These are phyloP conservation scores for Phytophthora fragariaefolia DNA, from an alignment of 352 stramenopile species.

Conservation along the genomic window DNA sequence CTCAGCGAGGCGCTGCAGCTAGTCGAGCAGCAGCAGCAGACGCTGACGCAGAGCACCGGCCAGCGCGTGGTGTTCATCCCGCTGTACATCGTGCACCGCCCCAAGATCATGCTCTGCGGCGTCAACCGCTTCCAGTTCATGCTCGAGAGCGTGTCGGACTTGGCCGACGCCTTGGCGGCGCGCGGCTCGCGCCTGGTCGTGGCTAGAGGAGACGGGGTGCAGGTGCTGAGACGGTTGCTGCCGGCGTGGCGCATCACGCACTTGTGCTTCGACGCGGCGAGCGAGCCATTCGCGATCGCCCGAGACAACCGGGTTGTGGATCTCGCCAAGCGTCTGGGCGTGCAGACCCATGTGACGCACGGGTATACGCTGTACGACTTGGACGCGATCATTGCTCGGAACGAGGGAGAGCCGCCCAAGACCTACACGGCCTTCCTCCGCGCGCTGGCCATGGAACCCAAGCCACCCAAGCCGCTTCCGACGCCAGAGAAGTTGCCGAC, in stretches of 20 bases:
- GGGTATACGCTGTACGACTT: conserved; percentile 81
- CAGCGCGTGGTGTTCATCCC: conserved; percentile 67
- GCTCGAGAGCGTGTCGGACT: conserved; percentile 91
- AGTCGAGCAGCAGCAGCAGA: conserved; percentile 26
- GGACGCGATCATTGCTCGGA: conserved; percentile 62
- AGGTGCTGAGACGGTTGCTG: conserved; percentile 84
- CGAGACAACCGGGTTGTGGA: conserved; percentile 76
- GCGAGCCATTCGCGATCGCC: conserved; percentile 89
- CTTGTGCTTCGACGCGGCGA: conserved; percentile 92
- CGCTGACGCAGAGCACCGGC: conserved; percentile 1
- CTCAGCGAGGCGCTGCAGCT: conserved; percentile 79
- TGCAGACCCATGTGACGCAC: conserved; percentile 78
- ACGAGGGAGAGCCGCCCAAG: conserved; percentile 65
- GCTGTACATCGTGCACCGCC: conserved; percentile 90
- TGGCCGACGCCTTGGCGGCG: conserved; percentile 71
- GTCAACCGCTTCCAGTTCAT: conserved; percentile 93
- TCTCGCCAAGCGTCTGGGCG: conserved; percentile 51
- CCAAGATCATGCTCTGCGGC: conserved; percentile 86
- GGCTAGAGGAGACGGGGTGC: conserved; percentile 72
- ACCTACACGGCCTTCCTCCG: conserved; percentile 81
- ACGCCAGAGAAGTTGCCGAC: conserved; percentile 53
- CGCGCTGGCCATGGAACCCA: conserved; percentile 56
- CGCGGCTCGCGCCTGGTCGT: conserved; percentile 76
- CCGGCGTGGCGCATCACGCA: conserved; percentile 90
- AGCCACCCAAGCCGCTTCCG: conserved; percentile 54